phyloP scores from a whole-genome alignment of 768 basidiomycete species.

The Lactarius evosmus region DNA sequence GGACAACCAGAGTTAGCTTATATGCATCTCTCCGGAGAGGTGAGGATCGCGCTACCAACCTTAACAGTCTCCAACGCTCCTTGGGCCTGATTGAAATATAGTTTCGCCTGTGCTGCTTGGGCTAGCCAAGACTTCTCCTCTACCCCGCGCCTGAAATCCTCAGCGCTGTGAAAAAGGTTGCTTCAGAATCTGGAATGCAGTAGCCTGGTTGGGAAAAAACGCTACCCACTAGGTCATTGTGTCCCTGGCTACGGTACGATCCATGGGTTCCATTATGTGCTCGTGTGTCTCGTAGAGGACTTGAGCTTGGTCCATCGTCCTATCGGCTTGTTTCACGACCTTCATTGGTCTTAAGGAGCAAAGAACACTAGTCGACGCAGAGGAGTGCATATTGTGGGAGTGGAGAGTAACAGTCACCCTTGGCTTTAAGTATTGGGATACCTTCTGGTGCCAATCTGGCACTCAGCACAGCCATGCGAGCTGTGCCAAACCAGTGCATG shows the following conservation, averaged over 20 bases:
- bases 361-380: too few relatives aligned
- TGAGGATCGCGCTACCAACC: not conserved
- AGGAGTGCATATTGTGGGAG: not conserved
- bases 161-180: not conserved
- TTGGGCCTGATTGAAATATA: slow-evolving; percentile 6
- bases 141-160: not conserved
- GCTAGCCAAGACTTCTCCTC: not conserved
- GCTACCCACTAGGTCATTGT: not conserved
- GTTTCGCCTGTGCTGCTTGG: not conserved
- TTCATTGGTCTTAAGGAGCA: not conserved
- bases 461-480: not conserved
- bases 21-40: not conserved
- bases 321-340: slow-evolving; percentile 1
- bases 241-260: not conserved
- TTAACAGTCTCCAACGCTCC: slow-evolving; percentile 6
- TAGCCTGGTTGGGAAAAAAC: not conserved
- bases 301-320: not conserved
- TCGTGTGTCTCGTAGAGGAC: not conserved
- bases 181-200: not conserved
- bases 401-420: not conserved
- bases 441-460: not conserved
- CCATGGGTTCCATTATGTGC: not conserved
- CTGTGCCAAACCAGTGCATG: not conserved
- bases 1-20: not conserved
- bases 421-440: not conserved